Evolutionary conservation across 2,329 filamentous ascomycete genomes (phyloP), one percentile per base, ranked within the genome.

Genomic region (Aspergillus jensenii): DNA sequence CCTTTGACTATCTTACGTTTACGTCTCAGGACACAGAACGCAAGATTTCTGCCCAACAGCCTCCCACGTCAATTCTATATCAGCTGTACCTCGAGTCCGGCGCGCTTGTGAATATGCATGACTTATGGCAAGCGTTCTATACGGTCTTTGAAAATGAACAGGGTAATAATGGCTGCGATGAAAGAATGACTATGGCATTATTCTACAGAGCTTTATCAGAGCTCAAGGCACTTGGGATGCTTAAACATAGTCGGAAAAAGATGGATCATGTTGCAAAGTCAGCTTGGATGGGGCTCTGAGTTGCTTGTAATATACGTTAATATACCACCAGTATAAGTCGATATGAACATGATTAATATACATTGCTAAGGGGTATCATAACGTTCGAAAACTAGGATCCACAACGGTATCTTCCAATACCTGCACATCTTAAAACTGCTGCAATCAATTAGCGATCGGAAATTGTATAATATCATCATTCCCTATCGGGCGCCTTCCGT

Each of bases 211-310:
- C 85, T 5, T 74, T 98, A 61, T 91, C 93, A 0, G 95, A 99
- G 74, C 75, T 99, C 71, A 89, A 88, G 73, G 85, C 88, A 54
- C 81, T 99, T 68, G 95, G 95, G 7, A 89, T 97, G 76, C 83
- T 98, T 60, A 97, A 95, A 78, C 83, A 84, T 60, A 98, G 89
- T 69, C 90, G 89, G 76, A 96, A 93, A 81, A 96, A 96, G 81
- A 86, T 87, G 23, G 95, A 98, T 72, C 93, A 98, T 76, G 79
- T 98, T 65, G 88, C 91, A 40, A 98, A 97, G 79, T 81, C 92
- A 37, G 78, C 82, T 52, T 90, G 88, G 86, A 92, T 90, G 72
- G 95, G 93, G 1, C 52, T 76, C 40, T 76, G 51, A 69, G 52
- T 9, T 9, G 56, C 68, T 44, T 68, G 54, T 61, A 56, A 55